phyloP scores from a whole-genome alignment of 805 yeast genomes.

The Candida dajiaensis region DNA sequence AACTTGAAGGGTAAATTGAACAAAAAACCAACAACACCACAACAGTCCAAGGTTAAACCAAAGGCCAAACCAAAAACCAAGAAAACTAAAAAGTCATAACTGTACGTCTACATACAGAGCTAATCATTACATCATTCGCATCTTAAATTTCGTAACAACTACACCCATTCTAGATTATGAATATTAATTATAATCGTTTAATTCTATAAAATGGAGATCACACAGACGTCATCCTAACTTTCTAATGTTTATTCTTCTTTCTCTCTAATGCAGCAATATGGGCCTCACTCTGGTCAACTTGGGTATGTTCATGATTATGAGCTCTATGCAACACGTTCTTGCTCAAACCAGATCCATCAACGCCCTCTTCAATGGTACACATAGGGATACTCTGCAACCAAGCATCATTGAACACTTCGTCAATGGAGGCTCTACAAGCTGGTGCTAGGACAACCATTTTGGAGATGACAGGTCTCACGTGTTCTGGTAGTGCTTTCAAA shows the following conservation, averaged over 20 bases:
- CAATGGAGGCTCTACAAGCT: slow-evolving; percentile 76
- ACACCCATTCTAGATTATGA: not conserved
- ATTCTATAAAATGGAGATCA: not conserved
- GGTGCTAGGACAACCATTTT: slow-evolving; percentile 83
- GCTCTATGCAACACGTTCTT: slow-evolving; percentile 35
- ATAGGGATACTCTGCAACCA: slow-evolving; percentile 61
- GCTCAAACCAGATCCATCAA: slow-evolving; percentile 32
- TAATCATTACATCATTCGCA: not conserved
- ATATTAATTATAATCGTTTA: too few species aligned
- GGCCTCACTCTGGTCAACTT: slow-evolving; percentile 89
- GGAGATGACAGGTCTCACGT: slow-evolving; percentile 59
- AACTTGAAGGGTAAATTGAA: slow-evolving; percentile 7
- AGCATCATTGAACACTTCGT: slow-evolving; percentile 66
- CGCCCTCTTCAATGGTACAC: slow-evolving; percentile 55
- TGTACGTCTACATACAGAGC: too few species aligned
- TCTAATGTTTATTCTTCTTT: slow-evolving; percentile 42
- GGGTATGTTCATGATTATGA: slow-evolving; percentile 73
- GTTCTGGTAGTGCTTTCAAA: slow-evolving; percentile 63
- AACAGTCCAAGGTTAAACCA: not conserved
- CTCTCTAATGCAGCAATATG: slow-evolving; percentile 91
- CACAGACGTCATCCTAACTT: not conserved
- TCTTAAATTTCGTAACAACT: not conserved
- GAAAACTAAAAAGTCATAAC: not conserved
- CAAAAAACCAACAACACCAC: slow-evolving; percentile 1
- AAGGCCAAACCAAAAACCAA: not conserved